These are phyloP conservation scores for Trichoderma cornu-damae DNA, from an alignment of 2,329 filamentous ascomycete species.

Conservation along the genomic window DNA sequence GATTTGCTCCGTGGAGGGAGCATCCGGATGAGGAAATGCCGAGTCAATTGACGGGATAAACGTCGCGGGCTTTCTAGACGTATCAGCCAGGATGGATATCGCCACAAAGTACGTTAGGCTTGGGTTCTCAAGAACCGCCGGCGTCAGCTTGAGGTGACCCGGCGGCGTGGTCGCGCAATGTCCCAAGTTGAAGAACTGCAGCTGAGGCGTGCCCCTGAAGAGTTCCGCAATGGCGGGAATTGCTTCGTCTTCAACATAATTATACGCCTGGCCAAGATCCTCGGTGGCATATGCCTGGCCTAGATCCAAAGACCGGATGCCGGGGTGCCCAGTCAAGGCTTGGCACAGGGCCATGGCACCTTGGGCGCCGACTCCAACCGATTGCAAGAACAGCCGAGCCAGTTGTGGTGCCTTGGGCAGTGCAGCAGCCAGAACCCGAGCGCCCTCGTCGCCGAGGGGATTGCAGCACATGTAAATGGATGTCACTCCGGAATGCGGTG, in stretches of 20 bases:
- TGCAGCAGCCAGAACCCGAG: conserved; percentile 29
- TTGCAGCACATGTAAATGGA: conserved; percentile 38
- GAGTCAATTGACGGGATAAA: conserved; percentile 31
- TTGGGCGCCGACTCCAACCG: conserved; percentile 39
- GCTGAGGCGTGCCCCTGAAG: conserved; percentile 28
- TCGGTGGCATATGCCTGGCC: conserved; percentile 44
- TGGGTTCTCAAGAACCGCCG: conserved; percentile 28
- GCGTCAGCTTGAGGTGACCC: conserved; percentile 27
- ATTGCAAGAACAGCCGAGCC: conserved; percentile 38
- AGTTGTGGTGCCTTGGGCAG: conserved; percentile 32
- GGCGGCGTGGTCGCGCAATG: conserved; percentile 33
- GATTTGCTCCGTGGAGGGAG: conserved; percentile 26
- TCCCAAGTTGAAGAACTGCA: conserved; percentile 42
- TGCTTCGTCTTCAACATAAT: conserved; percentile 40
- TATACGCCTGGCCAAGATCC: conserved; percentile 43
- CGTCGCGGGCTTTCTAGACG: conserved; percentile 21
- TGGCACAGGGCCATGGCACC: conserved; percentile 37
- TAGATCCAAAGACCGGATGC: conserved; percentile 38
- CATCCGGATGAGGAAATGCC: conserved; percentile 24
- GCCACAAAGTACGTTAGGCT: conserved; percentile 37
- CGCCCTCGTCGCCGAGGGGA: conserved; percentile 34
- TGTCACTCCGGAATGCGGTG: conserved; percentile 31
- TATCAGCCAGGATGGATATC: conserved; percentile 34
- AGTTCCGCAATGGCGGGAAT: conserved; percentile 33
- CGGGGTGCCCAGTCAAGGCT: conserved; percentile 32